A percentile compares a stretch with the other conserved stretches of the same genome.
These are phyloP conservation scores for Russula earlei DNA, from an alignment of 768 basidiomycete species.

Conservation along the genomic window DNA sequence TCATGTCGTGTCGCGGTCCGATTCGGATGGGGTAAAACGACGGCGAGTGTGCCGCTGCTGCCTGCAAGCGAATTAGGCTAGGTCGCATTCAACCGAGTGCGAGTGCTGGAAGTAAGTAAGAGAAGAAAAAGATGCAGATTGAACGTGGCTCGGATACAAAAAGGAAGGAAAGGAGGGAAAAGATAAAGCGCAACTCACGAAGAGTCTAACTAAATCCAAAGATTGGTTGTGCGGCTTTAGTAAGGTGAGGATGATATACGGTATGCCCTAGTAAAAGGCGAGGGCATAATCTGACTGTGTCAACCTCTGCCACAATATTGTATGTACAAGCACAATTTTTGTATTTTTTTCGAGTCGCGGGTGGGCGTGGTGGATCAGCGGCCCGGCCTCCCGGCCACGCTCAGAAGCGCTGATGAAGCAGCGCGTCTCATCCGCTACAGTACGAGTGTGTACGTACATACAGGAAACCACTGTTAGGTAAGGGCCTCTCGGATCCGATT, in stretches of 20 bases:
- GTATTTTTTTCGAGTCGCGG: conserved; percentile 9
- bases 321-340: neutral
- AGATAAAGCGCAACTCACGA: conserved; percentile 10
- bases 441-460: too few relatives aligned
- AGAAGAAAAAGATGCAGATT: too few relatives aligned
- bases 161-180: neutral
- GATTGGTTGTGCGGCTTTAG: conserved; percentile 11
- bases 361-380: neutral
- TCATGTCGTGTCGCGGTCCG: neutral
- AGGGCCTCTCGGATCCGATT: too few relatives aligned
- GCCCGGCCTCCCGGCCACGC: neutral
- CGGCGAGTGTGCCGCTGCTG: neutral
- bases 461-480: too few relatives aligned
- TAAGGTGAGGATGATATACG: conserved; percentile 33
- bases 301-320: conserved; percentile 5
- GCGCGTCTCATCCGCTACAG: too few relatives aligned
- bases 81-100: conserved; percentile 4
- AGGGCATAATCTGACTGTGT: conserved; percentile 39
- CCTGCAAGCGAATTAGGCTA: conserved; percentile 1
- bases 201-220: conserved; percentile 18
- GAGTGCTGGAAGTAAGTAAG: too few relatives aligned
- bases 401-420: too few relatives aligned
- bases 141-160: neutral
- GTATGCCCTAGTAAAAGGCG: conserved; percentile 64
- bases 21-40: neutral